Evolutionary conservation across 129 eudicot species (phyloP).

Genomic region (Lonicera japonica): DNA sequence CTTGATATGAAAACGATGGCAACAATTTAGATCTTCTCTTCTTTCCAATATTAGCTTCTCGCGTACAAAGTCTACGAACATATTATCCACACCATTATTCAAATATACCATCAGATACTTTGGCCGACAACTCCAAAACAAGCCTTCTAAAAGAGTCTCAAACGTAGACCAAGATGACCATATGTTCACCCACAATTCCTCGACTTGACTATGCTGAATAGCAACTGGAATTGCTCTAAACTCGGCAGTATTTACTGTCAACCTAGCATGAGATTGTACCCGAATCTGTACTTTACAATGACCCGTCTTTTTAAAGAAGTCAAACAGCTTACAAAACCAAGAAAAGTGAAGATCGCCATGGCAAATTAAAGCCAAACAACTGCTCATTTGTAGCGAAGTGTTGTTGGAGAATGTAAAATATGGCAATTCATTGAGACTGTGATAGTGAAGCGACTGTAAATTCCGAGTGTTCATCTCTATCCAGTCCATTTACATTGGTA

Average conservation of each 20-base stretch:
- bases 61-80: neutral
- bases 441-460: neutral
- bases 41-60: neutral
- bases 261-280: neutral
- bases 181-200: neutral
- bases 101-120: neutral
- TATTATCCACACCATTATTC: neutral
- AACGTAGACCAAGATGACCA: neutral
- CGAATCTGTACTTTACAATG: neutral
- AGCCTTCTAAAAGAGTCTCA: neutral
- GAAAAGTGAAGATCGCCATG: neutral
- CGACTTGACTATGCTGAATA: neutral
- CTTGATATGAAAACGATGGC: neutral
- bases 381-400: neutral
- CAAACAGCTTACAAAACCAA: neutral
- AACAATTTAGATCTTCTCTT: neutral
- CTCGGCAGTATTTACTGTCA: neutral
- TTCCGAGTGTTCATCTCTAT: neutral
- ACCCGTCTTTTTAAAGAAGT: neutral
- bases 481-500: no score
- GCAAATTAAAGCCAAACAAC: neutral
- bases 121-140: neutral
- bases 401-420: neutral
- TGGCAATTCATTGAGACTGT: neutral
- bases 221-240: slow-evolving; percentile 1